Evolutionary conservation across 192 early-diverging fungal genomes (phyloP).

Genomic region (Polychytrium aggregatum): DNA sequence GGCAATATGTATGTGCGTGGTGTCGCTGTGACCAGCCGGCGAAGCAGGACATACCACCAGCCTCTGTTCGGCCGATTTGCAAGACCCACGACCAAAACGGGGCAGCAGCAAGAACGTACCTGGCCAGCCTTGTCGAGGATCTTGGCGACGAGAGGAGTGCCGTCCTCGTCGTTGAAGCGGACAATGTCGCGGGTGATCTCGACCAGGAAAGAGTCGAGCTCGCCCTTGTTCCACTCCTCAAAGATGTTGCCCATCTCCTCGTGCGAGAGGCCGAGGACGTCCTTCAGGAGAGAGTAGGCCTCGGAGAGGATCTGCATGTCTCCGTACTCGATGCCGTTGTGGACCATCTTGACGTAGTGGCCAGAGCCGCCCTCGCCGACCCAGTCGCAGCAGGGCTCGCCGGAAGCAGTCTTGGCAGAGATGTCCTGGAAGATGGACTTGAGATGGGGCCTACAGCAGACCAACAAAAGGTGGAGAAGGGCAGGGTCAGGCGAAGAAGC

Average conservation of each 20-base stretch:
- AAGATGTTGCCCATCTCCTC: conserved; percentile 89
- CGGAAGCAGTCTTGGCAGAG: conserved; percentile 75
- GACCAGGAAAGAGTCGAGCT: conserved; percentile 92
- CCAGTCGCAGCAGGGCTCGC: conserved; percentile 97
- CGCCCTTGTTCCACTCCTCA: conserved; percentile 92
- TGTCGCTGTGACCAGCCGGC: background rate
- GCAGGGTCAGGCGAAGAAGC: background rate
- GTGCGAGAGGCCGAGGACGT: conserved; percentile 63
- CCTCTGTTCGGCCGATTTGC: background rate
- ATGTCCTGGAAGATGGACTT: conserved; percentile 96
- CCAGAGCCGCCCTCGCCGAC: conserved; percentile 94
- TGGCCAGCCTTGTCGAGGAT: conserved; percentile 95
- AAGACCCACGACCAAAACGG: conserved; percentile 7
- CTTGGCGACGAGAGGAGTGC: conserved; percentile 78
- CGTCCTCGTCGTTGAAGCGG: conserved; percentile 84
- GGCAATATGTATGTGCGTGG: too few species aligned
- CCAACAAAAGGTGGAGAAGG: background rate
- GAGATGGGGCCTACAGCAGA: conserved; percentile 62
- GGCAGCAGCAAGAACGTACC: conserved; percentile 5
- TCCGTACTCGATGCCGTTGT: conserved; percentile 99
- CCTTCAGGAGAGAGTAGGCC: conserved; percentile 87
- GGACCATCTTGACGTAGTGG: conserved; percentile 99
- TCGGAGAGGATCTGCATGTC: conserved; percentile 99
- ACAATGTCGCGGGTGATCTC: conserved; percentile 94
- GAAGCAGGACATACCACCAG: background rate